Conservation (phyloP, 2,329 filamentous ascomycete species). For the Periconia digitata region DNA sequence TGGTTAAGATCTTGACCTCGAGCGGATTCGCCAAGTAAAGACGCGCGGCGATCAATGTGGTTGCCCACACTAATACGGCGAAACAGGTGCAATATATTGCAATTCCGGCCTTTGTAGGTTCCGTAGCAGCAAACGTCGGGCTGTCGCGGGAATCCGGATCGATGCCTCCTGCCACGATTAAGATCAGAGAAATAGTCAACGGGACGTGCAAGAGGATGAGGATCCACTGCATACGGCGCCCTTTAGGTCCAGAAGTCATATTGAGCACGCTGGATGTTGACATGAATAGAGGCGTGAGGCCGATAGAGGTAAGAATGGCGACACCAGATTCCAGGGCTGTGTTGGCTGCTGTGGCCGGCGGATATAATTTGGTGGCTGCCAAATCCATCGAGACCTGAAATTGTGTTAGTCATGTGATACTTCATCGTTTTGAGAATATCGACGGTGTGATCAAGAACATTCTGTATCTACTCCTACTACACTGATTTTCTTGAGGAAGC, state of each 20-base stretch:
- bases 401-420: background rate
- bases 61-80: constrained; percentile 36
- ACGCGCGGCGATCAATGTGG: constrained; percentile 37
- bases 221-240: constrained; percentile 42
- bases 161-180: constrained; percentile 40
- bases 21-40: constrained; percentile 34
- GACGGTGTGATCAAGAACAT: background rate
- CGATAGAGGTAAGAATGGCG: constrained; percentile 39
- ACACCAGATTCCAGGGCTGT: constrained; percentile 35
- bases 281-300: constrained; percentile 40
- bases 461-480: no score
- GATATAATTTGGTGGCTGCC: constrained; percentile 33
- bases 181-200: constrained; percentile 35
- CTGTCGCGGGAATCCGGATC: constrained; percentile 36
- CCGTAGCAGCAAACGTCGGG: constrained; percentile 35
- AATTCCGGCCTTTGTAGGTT: constrained; percentile 38
- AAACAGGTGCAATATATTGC: constrained; percentile 38
- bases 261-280: constrained; percentile 37
- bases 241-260: constrained; percentile 35
- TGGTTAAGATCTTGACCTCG: constrained; percentile 40
- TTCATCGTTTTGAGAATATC: background rate
- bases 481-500: no score
- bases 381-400: constrained; percentile 37
- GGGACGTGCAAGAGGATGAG: constrained; percentile 36
- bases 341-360: constrained; percentile 22